Evolutionary conservation across 495 filamentous ascomycete genomes (phyloP).

Genomic region (Hypoxylon cercidicola): DNA sequence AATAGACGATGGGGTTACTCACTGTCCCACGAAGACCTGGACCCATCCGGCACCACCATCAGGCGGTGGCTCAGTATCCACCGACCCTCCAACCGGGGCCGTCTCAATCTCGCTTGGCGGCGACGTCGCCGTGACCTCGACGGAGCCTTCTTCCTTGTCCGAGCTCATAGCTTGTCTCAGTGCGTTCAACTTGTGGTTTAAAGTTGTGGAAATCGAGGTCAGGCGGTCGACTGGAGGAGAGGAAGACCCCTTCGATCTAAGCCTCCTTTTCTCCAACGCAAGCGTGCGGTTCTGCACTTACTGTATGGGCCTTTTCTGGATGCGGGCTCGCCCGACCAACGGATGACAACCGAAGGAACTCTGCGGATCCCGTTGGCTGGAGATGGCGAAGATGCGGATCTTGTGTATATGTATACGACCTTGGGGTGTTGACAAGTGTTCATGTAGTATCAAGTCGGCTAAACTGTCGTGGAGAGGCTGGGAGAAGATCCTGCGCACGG

Average conservation of each 20-base stretch:
- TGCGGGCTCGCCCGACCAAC: too few relatives aligned
- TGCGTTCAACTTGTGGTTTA: not conserved
- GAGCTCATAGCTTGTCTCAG: conserved; percentile 27
- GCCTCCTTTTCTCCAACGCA: too few relatives aligned
- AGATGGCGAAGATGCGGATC: too few relatives aligned
- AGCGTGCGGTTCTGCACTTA: too few relatives aligned
- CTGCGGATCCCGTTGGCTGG: too few relatives aligned
- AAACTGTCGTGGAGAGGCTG: too few relatives aligned
- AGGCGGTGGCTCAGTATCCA: conserved; percentile 19
- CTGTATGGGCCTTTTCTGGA: too few relatives aligned
- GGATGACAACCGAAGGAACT: too few relatives aligned
- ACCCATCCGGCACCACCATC: conserved; percentile 36
- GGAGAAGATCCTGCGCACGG: too few relatives aligned
- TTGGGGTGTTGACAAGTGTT: too few relatives aligned
- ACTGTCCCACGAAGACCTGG: conserved; percentile 41
- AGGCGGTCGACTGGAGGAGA: not conserved
- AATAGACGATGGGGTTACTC: not conserved
- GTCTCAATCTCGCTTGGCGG: conserved; percentile 27
- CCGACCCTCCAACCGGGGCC: not conserved
- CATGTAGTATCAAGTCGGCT: too few relatives aligned
- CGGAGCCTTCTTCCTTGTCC: conserved; percentile 22
- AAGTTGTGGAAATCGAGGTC: not conserved
- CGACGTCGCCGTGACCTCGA: conserved; percentile 2
- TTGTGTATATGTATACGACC: too few relatives aligned
- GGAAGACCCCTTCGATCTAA: not conserved